These are phyloP conservation scores for Coemansia asiatica DNA, from an alignment of 192 early-diverging fungal genomes.

Conservation along the genomic window DNA sequence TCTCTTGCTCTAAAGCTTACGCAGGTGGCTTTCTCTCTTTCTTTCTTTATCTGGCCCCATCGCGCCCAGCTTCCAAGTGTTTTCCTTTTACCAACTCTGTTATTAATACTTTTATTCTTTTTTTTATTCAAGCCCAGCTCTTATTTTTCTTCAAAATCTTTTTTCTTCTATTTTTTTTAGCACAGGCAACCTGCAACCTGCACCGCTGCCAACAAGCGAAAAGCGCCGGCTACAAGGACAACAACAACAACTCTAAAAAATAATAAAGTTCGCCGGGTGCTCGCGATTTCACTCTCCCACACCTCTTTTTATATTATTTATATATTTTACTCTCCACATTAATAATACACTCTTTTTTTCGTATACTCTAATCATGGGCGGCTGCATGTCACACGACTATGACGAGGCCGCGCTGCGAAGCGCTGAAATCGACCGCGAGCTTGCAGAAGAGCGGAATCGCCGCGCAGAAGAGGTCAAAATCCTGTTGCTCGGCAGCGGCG, in stretches of 20 bases:
- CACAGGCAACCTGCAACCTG: background rate
- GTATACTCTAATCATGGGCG: slow-evolving; percentile 40
- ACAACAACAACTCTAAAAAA: background rate
- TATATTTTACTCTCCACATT: slow-evolving; percentile 2
- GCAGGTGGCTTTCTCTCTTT: background rate
- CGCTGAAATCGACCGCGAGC: slow-evolving; percentile 60
- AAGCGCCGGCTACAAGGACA: background rate
- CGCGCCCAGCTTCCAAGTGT: background rate
- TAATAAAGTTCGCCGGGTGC: background rate
- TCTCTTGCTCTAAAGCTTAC: background rate
- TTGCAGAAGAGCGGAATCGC: slow-evolving; percentile 57
- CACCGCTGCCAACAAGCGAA: background rate
- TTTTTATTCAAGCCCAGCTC: background rate
- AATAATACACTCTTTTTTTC: background rate
- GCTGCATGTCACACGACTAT: slow-evolving; percentile 58
- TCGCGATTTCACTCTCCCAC: background rate
- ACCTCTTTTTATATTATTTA: background rate
- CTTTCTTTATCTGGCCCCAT: slow-evolving; percentile 5
- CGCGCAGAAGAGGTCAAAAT: slow-evolving; percentile 59
- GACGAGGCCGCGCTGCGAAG: slow-evolving; percentile 50
- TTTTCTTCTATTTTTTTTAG: background rate
- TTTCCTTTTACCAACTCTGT: slow-evolving; percentile 2
- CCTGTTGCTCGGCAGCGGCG: slow-evolving; percentile 73
- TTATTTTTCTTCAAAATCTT: background rate
- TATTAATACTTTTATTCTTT: slow-evolving; percentile 2